Conservation (phyloP, 495 filamentous ascomycete genomes). For the Penicillium waksmanii region DNA sequence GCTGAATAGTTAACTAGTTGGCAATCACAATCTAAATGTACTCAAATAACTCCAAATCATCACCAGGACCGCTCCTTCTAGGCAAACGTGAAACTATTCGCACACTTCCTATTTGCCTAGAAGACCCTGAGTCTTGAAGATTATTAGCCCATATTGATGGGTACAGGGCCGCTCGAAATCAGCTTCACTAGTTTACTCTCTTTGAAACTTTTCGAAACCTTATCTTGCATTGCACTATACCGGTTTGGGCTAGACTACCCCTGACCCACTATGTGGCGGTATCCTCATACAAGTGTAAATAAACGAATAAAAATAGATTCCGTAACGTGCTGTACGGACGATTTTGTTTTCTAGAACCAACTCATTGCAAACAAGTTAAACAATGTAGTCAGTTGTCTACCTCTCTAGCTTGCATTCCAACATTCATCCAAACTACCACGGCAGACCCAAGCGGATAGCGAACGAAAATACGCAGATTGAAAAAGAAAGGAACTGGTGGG, state of each 20-base stretch:
- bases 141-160: too few relatives aligned
- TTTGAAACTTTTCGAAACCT: slow-evolving; percentile 16
- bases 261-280: slow-evolving; percentile 14
- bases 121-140: too few relatives aligned
- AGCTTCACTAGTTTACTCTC: slow-evolving; percentile 20
- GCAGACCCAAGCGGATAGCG: too few relatives aligned
- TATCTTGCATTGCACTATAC: slow-evolving; percentile 20
- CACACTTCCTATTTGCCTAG: too few relatives aligned
- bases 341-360: slow-evolving; percentile 7
- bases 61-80: too few relatives aligned
- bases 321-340: slow-evolving; percentile 6
- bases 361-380: slow-evolving; percentile 18
- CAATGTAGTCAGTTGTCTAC: slow-evolving; percentile 8
- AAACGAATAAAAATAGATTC: slow-evolving; percentile 10
- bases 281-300: slow-evolving; percentile 15
- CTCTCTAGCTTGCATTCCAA: slow-evolving; percentile 13
- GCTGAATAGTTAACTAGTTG: too few relatives aligned
- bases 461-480: too few relatives aligned
- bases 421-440: not conserved
- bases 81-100: too few relatives aligned
- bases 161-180: slow-evolving; percentile 25
- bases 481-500: too few relatives aligned
- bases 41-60: too few relatives aligned
- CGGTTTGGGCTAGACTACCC: slow-evolving; percentile 17
- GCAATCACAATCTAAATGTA: too few relatives aligned